Base-by-base conservation (phyloP, 139 green algal species). In the Volvox africanus region DNA sequence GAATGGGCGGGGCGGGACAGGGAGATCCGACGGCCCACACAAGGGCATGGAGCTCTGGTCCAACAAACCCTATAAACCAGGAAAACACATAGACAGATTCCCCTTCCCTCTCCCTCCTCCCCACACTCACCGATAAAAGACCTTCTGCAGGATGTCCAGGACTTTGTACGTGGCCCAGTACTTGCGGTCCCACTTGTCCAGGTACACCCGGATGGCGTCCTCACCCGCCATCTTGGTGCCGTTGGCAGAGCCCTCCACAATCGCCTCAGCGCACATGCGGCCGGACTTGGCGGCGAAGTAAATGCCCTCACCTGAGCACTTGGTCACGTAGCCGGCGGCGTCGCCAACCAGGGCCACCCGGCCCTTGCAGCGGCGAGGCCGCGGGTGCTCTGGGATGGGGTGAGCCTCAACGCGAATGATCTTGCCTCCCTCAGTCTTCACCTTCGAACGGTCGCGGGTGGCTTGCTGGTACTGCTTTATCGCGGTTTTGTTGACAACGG, bases 101-200 rank as follows among this genome's bases (percentile, higher is more conserved):
- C 62, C 65, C 65, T 16, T 73, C 65, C 11, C 65, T 12, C 11
- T 24, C 65, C 65, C 65, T 73, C 24, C 65, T 11, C 24, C 65
- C 24, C 65, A 5, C 16, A 30, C 84, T 82, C 37, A 89, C 85
- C 85, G 69, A 73, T 89, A 89, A 94, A 99, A 99, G 61, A 99
- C 97, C 97, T 99, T 99, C 96, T 99, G 98, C 91, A 99, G 95
- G 96, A 99, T 99, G 96, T 99, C 98, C 86, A 99, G 96, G 67
- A 99, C 98, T 97, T 99, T 99, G 98, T 99, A 99, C 62, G 98
- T 99, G 93, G 97, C 91, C 98, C 98, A 99, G 96, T 99, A 99
- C 96, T 99, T 99, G 89, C 95, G 95, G 96, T 99, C 98, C 93
- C 94, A 99, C 95, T 99, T 98, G 96, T 98, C 96, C 21, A 99